These are phyloP conservation scores for Globisporangium nagaii DNA, from an alignment of 352 stramenopile species.

Conservation along the genomic window DNA sequence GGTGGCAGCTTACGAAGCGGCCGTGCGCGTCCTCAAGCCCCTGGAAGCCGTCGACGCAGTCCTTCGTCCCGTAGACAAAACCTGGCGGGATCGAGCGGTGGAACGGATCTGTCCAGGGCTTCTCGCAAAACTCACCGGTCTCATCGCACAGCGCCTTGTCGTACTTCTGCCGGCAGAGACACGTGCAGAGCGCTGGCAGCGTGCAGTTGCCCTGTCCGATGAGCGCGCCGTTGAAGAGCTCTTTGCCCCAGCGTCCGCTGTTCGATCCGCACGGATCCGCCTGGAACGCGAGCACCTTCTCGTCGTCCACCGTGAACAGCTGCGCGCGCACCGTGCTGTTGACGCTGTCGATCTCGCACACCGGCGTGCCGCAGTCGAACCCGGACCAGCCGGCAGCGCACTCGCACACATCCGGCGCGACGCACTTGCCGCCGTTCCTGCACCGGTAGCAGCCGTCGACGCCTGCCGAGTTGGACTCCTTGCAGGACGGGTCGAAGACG, in stretches of 20 bases:
- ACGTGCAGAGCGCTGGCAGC: slow-evolving; percentile 87
- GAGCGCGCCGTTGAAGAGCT: slow-evolving; percentile 59
- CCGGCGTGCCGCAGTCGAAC: slow-evolving; percentile 91
- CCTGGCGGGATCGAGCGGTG: slow-evolving; percentile 62
- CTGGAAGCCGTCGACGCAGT: slow-evolving; percentile 93
- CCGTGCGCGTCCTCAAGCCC: slow-evolving; percentile 87
- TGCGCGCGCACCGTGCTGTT: slow-evolving; percentile 65
- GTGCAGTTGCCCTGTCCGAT: slow-evolving; percentile 92
- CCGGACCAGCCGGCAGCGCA: slow-evolving; percentile 92
- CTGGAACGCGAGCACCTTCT: slow-evolving; percentile 91
- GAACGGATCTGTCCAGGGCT: slow-evolving; percentile 82
- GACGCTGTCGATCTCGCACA: slow-evolving; percentile 72
- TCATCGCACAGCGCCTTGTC: slow-evolving; percentile 53
- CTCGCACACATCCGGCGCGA: slow-evolving; percentile 86
- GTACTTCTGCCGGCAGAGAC: slow-evolving; percentile 86
- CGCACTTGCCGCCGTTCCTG: slow-evolving; percentile 91
- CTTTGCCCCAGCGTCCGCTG: slow-evolving; percentile 68
- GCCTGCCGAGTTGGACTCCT: slow-evolving; percentile 20
- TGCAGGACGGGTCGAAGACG: slow-evolving; percentile 91
- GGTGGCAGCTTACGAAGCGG: slow-evolving; percentile 91
- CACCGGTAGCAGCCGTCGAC: slow-evolving; percentile 93
- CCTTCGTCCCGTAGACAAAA: slow-evolving; percentile 89
- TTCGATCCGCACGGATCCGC: slow-evolving; percentile 90
- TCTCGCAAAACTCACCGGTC: slow-evolving; percentile 75
- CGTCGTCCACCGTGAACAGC: slow-evolving; percentile 92